Percentiles rank a stretch among this genome's conserved stretches.
These are phyloP conservation scores for Wickerhamomyces mucosus DNA, from an alignment of 805 yeast species.

Conservation along the genomic window DNA sequence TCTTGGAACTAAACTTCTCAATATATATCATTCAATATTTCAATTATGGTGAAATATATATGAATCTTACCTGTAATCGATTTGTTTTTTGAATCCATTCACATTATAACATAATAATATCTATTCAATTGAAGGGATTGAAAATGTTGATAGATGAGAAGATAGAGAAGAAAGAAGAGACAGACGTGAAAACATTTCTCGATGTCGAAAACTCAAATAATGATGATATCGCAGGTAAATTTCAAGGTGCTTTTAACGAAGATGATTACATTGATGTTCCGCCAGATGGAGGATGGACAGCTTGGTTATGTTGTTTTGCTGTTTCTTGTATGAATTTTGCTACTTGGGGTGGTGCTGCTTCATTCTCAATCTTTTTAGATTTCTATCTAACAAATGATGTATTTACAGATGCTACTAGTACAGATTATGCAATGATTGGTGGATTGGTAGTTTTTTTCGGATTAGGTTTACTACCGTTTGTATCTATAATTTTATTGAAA, in stretches of 20 bases:
- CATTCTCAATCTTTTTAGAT: constrained; percentile 44
- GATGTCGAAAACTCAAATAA: no score
- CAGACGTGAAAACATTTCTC: no score
- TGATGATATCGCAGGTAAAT: constrained; percentile 2
- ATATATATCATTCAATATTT: no score
- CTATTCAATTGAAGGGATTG: no score
- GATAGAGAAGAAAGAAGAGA: no score
- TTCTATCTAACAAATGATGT: constrained; percentile 31
- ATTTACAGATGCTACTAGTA: constrained; percentile 41
- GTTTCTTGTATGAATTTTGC: constrained; percentile 22
- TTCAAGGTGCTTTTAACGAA: constrained; percentile 14
- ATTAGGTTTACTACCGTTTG: constrained; percentile 41
- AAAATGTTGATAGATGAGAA: no score
- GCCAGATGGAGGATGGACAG: constrained; percentile 35
- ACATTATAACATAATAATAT: no score
- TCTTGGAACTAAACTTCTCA: no score
- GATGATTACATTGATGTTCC: constrained; percentile 28
- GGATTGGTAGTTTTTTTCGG: constrained; percentile 44
- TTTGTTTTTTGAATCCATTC: no score
- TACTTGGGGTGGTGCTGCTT: constrained; percentile 31
- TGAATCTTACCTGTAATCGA: no score
- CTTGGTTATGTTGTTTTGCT: constrained; percentile 38
- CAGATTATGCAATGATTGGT: constrained; percentile 47
- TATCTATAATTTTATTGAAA: constrained; percentile 30
- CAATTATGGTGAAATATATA: no score